Evolutionary conservation across 306 rosid species (phyloP), one percentile per base, ranked within the genome.

Genomic region (Castanopsis chinensis): DNA sequence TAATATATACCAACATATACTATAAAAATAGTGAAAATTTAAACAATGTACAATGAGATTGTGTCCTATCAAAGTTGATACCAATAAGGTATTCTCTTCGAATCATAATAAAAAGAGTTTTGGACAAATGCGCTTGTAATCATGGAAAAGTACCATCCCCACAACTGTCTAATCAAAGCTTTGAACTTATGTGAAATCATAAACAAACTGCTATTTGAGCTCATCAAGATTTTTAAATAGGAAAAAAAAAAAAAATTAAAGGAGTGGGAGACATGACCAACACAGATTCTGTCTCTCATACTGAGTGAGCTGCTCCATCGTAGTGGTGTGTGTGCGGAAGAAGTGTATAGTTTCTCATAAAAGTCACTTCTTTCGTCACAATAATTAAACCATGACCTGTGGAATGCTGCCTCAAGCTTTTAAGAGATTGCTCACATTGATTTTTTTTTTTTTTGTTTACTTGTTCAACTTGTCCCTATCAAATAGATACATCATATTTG

Each of bases 101-200:
- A 78, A 81, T 67, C 67, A 76, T 52, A 79, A 76, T 52, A 79
- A 74, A 79, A 65, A 76, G 73, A 64, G 55, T 59, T 49, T 74
- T 73, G 76, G 78, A 80, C 74, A 77, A n/a, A 77, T 83, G 86
- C 60, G 84, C 73, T 89, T 84, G 68, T 78, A 76, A 85, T 85
- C 77, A 86, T 83, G 78, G 85, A 55, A 79, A 86, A 86, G 85
- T 76, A 78, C 30, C 76, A 84, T 65, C 83, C 74, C 84, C 90
- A 83, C 74, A 72, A 76, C 49, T 75, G 88, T 85, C 90, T 87
- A 79, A 88, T 92, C 87, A 85, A 84, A 14, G 45, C 83, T 79
- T 75, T 85, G 86, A 80, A 60, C 30, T 85, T 55, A 35, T 43
- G 19, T 2, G 11, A 37, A 14, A 63, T 67, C n/a, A 71, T 80